These are phyloP conservation scores for Alternaria angustiovoidea DNA, from an alignment of 2,329 filamentous ascomycete species.

Conservation along the genomic window DNA sequence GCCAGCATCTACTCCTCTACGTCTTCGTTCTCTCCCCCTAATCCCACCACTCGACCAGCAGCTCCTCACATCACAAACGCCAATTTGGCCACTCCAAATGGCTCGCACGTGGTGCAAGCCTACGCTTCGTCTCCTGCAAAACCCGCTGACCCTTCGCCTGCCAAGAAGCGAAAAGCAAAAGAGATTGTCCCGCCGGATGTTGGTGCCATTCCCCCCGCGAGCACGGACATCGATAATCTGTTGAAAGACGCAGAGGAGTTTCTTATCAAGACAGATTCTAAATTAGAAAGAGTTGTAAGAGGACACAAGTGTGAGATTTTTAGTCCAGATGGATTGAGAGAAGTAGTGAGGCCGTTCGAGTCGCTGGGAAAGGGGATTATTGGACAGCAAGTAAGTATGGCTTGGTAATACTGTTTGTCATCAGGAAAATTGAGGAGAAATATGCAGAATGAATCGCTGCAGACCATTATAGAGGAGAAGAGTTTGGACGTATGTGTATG, in stretches of 20 bases:
- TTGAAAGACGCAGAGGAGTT: conserved; percentile 79
- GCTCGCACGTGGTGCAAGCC: conserved; percentile 66
- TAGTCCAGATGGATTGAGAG: conserved; percentile 79
- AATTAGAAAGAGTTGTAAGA: conserved; percentile 75
- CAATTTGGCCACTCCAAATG: conserved; percentile 73
- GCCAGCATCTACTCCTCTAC: conserved; percentile 55
- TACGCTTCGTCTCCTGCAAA: conserved; percentile 50
- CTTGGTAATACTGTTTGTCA: background rate
- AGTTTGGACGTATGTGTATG: background rate
- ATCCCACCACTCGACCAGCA: conserved; percentile 67
- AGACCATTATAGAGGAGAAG: background rate
- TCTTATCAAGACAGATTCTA: conserved; percentile 75
- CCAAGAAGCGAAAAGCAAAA: conserved; percentile 54
- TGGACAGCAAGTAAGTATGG: conserved; percentile 74
- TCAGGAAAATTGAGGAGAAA: background rate
- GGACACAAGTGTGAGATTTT: conserved; percentile 81
- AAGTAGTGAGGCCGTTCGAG: conserved; percentile 88
- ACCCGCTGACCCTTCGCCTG: conserved; percentile 42
- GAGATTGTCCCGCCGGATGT: conserved; percentile 50
- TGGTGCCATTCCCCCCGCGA: conserved; percentile 43
- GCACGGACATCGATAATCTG: conserved; percentile 73
- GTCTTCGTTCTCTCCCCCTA: conserved; percentile 30
- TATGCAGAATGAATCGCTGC: no score
- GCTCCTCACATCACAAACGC: conserved; percentile 73
- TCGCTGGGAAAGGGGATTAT: conserved; percentile 87